These are phyloP conservation scores for Gremmenia infestans DNA, from an alignment of 2,329 filamentous ascomycete genomes.

Conservation along the genomic window DNA sequence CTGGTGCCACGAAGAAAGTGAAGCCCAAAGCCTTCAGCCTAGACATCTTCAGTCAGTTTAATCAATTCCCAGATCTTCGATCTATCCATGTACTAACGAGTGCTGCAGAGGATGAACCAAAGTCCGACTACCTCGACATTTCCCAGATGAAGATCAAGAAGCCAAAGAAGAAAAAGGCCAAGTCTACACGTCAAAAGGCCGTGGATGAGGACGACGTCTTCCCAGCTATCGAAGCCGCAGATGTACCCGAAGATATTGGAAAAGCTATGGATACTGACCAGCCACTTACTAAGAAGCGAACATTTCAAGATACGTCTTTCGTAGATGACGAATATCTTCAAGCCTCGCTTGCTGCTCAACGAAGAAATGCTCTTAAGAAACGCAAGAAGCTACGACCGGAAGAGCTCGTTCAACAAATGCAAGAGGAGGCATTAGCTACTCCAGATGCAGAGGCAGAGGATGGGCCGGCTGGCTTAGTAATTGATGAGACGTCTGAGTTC, in stretches of 20 bases:
- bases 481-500: constrained; percentile 94
- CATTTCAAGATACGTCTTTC: constrained; percentile 62
- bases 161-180: constrained; percentile 85
- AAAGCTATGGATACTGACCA: constrained; percentile 74
- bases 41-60: constrained; percentile 56
- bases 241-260: constrained; percentile 31
- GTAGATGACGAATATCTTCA: constrained; percentile 93
- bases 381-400: constrained; percentile 82
- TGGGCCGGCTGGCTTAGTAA: constrained; percentile 63
- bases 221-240: constrained; percentile 35
- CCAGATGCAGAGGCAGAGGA: constrained; percentile 57
- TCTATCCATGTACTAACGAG: constrained; percentile 30
- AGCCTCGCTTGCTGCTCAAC: constrained; percentile 75
- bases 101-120: constrained; percentile 54
- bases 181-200: constrained; percentile 65
- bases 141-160: constrained; percentile 92
- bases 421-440: constrained; percentile 50
- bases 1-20: constrained; percentile 48
- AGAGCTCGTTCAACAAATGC: constrained; percentile 77
- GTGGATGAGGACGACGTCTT: constrained; percentile 58
- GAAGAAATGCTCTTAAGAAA: constrained; percentile 82
- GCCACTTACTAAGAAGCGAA: constrained; percentile 55
- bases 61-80: neutral
- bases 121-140: constrained; percentile 83
- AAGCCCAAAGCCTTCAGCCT: constrained; percentile 71